Conservation (phyloP, 352 stramenopile species). For the Phytophthora vignae region DNA sequence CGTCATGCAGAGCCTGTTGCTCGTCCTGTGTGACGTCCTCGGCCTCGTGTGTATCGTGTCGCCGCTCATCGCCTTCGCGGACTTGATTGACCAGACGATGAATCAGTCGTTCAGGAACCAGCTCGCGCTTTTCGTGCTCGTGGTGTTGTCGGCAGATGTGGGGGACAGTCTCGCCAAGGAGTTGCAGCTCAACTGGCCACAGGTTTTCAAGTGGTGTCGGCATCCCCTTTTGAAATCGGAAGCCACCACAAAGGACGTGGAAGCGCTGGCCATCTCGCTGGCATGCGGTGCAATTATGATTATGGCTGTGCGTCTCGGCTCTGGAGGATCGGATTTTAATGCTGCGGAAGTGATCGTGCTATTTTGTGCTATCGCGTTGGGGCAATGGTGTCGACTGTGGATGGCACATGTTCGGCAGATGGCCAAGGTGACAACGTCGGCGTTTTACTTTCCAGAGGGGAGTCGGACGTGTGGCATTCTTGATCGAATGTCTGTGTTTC, state of each 20-base stretch:
- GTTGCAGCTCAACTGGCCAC: slow-evolving; percentile 36
- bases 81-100: slow-evolving; percentile 53
- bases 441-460: slow-evolving; percentile 51
- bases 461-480: slow-evolving; percentile 47
- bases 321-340: slow-evolving; percentile 30
- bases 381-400: slow-evolving; percentile 49
- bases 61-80: slow-evolving; percentile 52
- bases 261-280: slow-evolving; percentile 45
- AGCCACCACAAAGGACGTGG: slow-evolving; percentile 31
- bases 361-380: slow-evolving; percentile 47
- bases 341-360: slow-evolving; percentile 48
- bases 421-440: slow-evolving; percentile 53
- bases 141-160: slow-evolving; percentile 55
- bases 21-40: slow-evolving; percentile 50
- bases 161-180: slow-evolving; percentile 38
- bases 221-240: slow-evolving; percentile 36
- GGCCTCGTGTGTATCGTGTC: slow-evolving; percentile 49
- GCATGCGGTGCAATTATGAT: slow-evolving; percentile 46
- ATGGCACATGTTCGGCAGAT: slow-evolving; percentile 49
- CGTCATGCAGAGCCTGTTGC: slow-evolving; percentile 55
- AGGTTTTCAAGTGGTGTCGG: slow-evolving; percentile 28
- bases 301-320: slow-evolving; percentile 36
- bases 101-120: slow-evolving; percentile 45
- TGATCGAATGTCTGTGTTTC: slow-evolving; percentile 53
- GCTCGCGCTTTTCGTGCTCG: slow-evolving; percentile 56